Conservation (phyloP, 1,284 basidiomycete species). For the Fomitopsis betulina region DNA sequence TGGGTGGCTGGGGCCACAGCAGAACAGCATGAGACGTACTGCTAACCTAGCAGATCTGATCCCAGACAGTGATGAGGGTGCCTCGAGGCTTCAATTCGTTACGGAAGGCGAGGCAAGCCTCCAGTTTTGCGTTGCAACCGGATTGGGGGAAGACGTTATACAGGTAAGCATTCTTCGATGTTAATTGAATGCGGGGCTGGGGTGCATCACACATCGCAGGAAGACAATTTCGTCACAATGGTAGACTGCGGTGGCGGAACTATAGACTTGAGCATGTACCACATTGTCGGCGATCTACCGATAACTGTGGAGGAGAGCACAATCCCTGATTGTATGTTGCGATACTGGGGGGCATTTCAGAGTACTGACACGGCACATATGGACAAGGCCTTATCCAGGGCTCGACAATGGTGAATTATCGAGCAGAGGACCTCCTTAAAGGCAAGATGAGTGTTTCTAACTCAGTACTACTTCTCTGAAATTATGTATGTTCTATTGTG, state of each 20-base stretch:
- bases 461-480: too few relatives aligned
- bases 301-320: constrained; percentile 34
- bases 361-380: not conserved
- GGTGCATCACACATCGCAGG: constrained; percentile 13
- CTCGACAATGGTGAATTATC: not conserved
- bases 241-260: constrained; percentile 61
- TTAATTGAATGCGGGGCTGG: not conserved
- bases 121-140: constrained; percentile 39
- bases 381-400: too few relatives aligned
- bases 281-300: constrained; percentile 18
- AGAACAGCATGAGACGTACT: constrained; percentile 34
- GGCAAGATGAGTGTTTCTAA: too few relatives aligned
- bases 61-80: constrained; percentile 22
- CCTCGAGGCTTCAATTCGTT: constrained; percentile 36
- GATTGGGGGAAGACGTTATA: constrained; percentile 29
- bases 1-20: constrained; percentile 41
- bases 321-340: constrained; percentile 35
- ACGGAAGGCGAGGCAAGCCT: constrained; percentile 50
- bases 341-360: too few relatives aligned
- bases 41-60: constrained; percentile 31
- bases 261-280: constrained; percentile 49
- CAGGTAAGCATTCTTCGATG: constrained; percentile 18
- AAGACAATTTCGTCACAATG: constrained; percentile 42
- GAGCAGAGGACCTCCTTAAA: not conserved
- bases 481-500: too few relatives aligned